Base-by-base conservation (phyloP, 2,329 filamentous ascomycete species). In the Diplocarpon mali region DNA sequence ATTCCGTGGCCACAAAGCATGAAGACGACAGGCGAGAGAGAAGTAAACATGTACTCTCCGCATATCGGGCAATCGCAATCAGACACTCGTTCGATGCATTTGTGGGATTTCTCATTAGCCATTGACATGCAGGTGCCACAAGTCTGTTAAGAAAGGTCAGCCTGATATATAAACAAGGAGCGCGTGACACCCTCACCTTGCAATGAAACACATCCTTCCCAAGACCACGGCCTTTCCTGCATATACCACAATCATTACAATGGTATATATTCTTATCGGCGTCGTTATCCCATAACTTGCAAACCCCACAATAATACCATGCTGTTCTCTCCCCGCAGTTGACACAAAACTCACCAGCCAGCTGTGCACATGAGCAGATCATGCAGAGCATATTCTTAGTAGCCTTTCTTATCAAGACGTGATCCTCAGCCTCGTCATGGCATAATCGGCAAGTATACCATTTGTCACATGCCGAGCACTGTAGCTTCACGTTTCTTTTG, bases 141-240 rank as follows among this genome's bases (percentile, higher is more conserved):
- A 56, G 80, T 89, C 82, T 88, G 51, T 46, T 27, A 28, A n/a
- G 44, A 38, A 45, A 44, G 34, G 17, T 42, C 28, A 38, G 35
- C n/a, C 15, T 39, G 27, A 27, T 14, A 29, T 28, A 15, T 3
- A 34, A 29, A 11, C 12, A 34, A n/a, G 36, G 4, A n/a, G 16
- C 4, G 16, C 32, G n/a, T 11, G 6, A 36, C 14, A 16, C 29
- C 56, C 66, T 63, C 68, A 90, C 87, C 76, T 95, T 93, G 83
- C 92, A 98, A 65, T 98, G 92, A 59, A 93, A 89, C 62, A 94
- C 98, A 62, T 98, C 92, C 61, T 95, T 96, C 3, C 92, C 90
- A 27, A 98, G 69, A 1, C 92, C 92, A 62, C 87, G 78, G 1
- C 92, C 92, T 46, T 89, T 81, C 47, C 92, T 77, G 62, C 92